A percentile compares a stretch with the other conserved stretches of the same genome.
Evolutionary conservation across 2,329 filamentous ascomycete genomes (phyloP).

Genomic region (Aspergillus sp.): DNA sequence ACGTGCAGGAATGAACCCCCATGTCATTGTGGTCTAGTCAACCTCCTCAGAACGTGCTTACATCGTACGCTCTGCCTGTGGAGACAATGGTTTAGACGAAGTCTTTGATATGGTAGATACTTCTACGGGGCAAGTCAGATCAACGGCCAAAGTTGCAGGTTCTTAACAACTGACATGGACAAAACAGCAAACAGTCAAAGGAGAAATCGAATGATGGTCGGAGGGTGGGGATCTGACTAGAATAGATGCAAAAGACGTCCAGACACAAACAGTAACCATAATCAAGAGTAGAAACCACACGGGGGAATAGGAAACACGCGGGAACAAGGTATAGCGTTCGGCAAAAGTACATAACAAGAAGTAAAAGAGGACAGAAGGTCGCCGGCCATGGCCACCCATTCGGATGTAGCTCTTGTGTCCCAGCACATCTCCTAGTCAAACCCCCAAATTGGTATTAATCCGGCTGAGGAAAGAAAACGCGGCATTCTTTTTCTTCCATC

Average conservation of each 20-base stretch:
- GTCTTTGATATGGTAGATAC: too few species aligned
- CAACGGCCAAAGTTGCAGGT: too few species aligned
- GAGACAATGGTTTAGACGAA: too few species aligned
- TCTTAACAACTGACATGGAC: conserved; percentile 19
- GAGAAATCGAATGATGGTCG: conserved; percentile 17
- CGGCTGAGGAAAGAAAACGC: conserved; percentile 17
- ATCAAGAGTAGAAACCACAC: conserved; percentile 17
- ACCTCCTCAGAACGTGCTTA: too few species aligned
- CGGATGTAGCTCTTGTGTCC: conserved; percentile 18
- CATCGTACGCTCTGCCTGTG: too few species aligned
- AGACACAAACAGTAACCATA: conserved; percentile 16
- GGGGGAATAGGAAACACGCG: conserved; percentile 25
- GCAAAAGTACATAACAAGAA: conserved; percentile 42
- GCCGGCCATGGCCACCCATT: conserved; percentile 13
- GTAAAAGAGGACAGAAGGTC: conserved; percentile 27
- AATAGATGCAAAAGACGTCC: conserved; percentile 20
- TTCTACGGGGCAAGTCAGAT: too few species aligned
- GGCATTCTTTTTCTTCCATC: conserved; percentile 24
- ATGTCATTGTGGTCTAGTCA: too few species aligned
- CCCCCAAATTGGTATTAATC: conserved; percentile 22
- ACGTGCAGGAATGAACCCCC: too few species aligned
- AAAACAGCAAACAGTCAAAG: conserved; percentile 17
- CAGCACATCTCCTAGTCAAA: conserved; percentile 24
- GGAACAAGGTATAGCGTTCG: conserved; percentile 36
- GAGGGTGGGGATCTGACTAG: conserved; percentile 25